A percentile compares a stretch with the other conserved stretches of the same genome.
Evolutionary conservation across 768 basidiomycete genomes (phyloP).

Genomic region (Panaeolus cyanescens): DNA sequence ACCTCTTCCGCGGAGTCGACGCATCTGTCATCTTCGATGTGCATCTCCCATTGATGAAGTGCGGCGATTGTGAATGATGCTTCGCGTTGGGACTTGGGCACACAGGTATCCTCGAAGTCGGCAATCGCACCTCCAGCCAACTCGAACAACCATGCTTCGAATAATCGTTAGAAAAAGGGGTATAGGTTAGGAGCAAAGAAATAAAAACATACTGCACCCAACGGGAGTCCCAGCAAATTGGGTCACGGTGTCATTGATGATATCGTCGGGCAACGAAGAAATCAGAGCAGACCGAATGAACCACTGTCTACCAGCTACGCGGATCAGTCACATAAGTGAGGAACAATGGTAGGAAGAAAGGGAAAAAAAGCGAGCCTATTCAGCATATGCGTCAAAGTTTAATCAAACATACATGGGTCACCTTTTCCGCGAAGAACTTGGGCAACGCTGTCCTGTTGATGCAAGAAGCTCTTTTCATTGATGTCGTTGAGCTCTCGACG

Average conservation of each 20-base stretch:
- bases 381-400: constrained; percentile 1
- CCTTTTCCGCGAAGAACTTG: constrained; percentile 87
- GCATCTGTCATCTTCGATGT: constrained; percentile 79
- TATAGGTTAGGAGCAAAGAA: background rate
- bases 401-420: constrained; percentile 23
- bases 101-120: constrained; percentile 72
- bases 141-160: constrained; percentile 88
- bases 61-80: constrained; percentile 86
- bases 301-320: constrained; percentile 80
- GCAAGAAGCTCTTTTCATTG: constrained; percentile 83
- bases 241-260: constrained; percentile 80
- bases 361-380: constrained; percentile 6
- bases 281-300: constrained; percentile 88
- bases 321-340: background rate
- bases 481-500: constrained; percentile 87
- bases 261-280: constrained; percentile 81
- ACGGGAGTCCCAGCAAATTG: constrained; percentile 84
- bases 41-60: constrained; percentile 91
- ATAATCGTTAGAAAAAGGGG: background rate
- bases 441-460: constrained; percentile 90
- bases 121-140: constrained; percentile 79
- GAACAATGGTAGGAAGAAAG: background rate
- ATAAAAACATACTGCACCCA: constrained; percentile 77
- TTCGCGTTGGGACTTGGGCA: constrained; percentile 79
- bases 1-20: constrained; percentile 83